A percentile compares a stretch with the other conserved stretches of the same genome.
These are phyloP conservation scores for Verticillium dahliae DNA, from an alignment of 2,329 filamentous ascomycete genomes.

Conservation along the genomic window DNA sequence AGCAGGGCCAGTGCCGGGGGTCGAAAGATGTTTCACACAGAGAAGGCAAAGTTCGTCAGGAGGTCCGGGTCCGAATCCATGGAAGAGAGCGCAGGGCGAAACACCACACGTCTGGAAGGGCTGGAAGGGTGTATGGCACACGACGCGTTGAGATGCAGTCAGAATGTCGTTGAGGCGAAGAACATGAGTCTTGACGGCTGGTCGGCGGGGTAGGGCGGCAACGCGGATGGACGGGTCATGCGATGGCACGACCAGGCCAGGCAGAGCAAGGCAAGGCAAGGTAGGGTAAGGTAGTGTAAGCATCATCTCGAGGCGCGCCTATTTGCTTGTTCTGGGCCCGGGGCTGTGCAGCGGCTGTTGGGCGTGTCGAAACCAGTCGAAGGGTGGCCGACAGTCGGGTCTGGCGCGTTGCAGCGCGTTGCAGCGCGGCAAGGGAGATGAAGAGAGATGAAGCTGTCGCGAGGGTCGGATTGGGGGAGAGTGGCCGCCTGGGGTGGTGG, in stretches of 20 bases:
- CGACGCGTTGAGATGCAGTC: too few relatives aligned
- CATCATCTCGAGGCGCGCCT: not conserved
- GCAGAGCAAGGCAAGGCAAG: not conserved
- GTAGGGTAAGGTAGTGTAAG: not conserved
- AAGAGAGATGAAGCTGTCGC: not conserved
- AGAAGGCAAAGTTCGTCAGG: not conserved
- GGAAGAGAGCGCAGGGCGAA: conserved; percentile 5
- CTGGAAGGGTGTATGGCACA: not conserved
- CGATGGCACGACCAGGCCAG: not conserved
- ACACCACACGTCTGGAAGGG: conserved; percentile 9
- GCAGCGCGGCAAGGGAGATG: not conserved
- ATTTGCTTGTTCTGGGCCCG: not conserved
- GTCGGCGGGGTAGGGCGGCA: not conserved
- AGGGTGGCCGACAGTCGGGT: not conserved
- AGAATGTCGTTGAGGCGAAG: not conserved
- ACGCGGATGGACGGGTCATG: not conserved
- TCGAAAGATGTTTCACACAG: not conserved
- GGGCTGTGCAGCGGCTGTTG: not conserved
- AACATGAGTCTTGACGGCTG: not conserved
- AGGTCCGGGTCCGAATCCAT: not conserved
- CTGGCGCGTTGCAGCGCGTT: not conserved
- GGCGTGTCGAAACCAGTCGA: not conserved
- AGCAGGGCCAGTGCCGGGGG: not conserved
- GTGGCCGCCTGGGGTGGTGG: not conserved
- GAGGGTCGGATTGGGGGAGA: not conserved